phyloP scores from a whole-genome alignment of 331 rosid genomes.

The Cydonia oblonga region DNA sequence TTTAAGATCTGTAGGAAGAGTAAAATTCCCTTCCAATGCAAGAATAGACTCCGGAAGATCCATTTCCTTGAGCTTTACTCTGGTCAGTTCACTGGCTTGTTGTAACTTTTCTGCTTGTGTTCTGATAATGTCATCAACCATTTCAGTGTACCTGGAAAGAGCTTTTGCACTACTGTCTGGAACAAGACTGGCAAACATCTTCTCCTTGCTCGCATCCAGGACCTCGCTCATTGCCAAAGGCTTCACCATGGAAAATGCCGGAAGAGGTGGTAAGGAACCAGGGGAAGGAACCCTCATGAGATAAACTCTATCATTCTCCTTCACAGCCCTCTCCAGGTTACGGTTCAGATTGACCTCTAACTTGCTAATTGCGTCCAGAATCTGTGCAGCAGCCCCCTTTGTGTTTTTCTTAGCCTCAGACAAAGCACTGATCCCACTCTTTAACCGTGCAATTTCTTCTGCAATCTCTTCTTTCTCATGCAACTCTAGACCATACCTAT shows the following conservation, averaged over 20 bases:
- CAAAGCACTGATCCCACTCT: constrained; percentile 48
- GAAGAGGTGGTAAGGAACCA: constrained; percentile 56
- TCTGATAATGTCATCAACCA: constrained; percentile 81
- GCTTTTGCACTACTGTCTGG: constrained; percentile 88
- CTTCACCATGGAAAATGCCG: constrained; percentile 81
- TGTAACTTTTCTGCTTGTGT: constrained; percentile 87
- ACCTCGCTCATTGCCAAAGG: constrained; percentile 73
- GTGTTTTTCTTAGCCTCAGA: constrained; percentile 59
- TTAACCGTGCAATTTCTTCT: constrained; percentile 75
- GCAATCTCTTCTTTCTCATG: constrained; percentile 89
- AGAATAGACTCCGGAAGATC: constrained; percentile 91
- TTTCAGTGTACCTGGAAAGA: constrained; percentile 89
- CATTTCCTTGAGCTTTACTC: constrained; percentile 93
- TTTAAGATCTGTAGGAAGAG: constrained; percentile 60
- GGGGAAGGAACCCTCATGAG: constrained; percentile 82
- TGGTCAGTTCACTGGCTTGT: constrained; percentile 89
- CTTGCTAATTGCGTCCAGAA: constrained; percentile 70
- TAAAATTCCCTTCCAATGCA: constrained; percentile 76
- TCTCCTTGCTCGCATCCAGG: constrained; percentile 88
- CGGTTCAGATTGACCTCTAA: constrained; percentile 65
- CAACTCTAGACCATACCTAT: constrained; percentile 64
- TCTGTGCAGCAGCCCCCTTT: constrained; percentile 70
- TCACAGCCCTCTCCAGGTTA: constrained; percentile 79
- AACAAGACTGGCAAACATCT: constrained; percentile 83
- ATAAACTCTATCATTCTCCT: constrained; percentile 93